Evolutionary conservation across 164 flowering plant species (phyloP).

Genomic region (Aristolochia contorta): DNA sequence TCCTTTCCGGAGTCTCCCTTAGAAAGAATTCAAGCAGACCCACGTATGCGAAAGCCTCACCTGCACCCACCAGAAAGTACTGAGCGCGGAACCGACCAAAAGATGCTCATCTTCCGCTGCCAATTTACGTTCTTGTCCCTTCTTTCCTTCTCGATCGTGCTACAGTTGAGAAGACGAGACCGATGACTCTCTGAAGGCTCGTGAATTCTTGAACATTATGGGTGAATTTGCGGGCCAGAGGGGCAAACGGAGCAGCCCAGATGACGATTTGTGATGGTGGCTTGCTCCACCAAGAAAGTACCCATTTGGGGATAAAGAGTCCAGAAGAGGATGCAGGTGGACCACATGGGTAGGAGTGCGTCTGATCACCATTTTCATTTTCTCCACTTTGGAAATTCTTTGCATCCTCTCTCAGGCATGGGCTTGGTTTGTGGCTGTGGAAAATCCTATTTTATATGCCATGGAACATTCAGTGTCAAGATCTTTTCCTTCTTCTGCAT

Average conservation of each 20-base stretch:
- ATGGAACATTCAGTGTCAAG: too few relatives aligned
- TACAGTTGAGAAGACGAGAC: slow-evolving; percentile 46
- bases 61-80: slow-evolving; percentile 89
- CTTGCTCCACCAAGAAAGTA: slow-evolving; percentile 85
- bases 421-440: too few relatives aligned
- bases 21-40: slow-evolving; percentile 95
- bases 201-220: slow-evolving; percentile 53
- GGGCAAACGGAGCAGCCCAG: slow-evolving; percentile 59
- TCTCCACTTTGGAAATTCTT: slow-evolving; percentile 78
- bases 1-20: slow-evolving; percentile 84
- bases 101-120: slow-evolving; percentile 39
- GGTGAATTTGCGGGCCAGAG: slow-evolving; percentile 61
- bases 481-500: too few relatives aligned
- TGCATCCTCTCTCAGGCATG: too few relatives aligned
- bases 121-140: slow-evolving; percentile 18
- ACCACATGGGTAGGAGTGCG: slow-evolving; percentile 92
- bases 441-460: too few relatives aligned
- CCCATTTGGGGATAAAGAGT: slow-evolving; percentile 93
- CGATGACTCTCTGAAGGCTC: slow-evolving; percentile 71
- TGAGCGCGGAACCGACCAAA: slow-evolving; percentile 91
- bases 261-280: slow-evolving; percentile 60
- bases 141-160: slow-evolving; percentile 58
- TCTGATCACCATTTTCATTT: slow-evolving; percentile 82
- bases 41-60: slow-evolving; percentile 86
- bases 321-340: slow-evolving; percentile 93